These are phyloP conservation scores for Thoreauomyces humboldtii DNA, from an alignment of 192 early-diverging fungal species.

Conservation along the genomic window DNA sequence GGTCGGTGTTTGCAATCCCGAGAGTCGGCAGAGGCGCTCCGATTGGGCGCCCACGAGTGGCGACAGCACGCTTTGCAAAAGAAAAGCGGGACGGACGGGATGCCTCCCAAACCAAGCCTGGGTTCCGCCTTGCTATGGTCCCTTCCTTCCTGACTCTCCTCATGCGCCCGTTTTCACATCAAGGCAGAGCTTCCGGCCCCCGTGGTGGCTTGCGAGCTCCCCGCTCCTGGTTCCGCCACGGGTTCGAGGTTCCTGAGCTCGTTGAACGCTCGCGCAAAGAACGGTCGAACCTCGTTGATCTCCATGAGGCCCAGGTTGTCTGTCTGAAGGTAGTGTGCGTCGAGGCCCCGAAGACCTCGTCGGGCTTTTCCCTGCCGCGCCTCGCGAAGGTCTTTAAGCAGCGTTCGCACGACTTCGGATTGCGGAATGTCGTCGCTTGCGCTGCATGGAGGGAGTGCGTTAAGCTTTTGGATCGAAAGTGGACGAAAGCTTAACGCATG, in stretches of 20 bases:
- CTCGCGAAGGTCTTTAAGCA: conserved; percentile 85
- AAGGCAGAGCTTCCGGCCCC: no score
- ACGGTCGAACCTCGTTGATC: conserved; percentile 90
- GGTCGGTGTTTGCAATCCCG: no score
- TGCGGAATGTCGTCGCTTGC: conserved; percentile 82
- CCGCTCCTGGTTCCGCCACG: neutral
- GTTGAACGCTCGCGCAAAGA: conserved; percentile 80
- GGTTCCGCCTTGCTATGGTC: no score
- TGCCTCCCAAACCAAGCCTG: no score
- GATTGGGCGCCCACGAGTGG: no score
- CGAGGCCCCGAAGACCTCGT: conserved; percentile 63
- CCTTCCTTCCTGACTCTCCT: no score
- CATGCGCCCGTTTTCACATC: no score
- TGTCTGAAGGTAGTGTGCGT: conserved; percentile 68
- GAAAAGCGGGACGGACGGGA: no score
- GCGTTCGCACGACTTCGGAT: conserved; percentile 63
- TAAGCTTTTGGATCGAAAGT: no score
- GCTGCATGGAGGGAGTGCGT: conserved; percentile 41
- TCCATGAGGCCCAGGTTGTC: conserved; percentile 83
- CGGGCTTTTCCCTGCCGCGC: conserved; percentile 76
- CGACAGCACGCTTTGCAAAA: no score
- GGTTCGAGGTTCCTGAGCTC: conserved; percentile 39
- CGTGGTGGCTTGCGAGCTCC: neutral
- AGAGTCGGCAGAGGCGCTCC: no score
- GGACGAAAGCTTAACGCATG: no score